These are phyloP conservation scores for Boletus rex-veris DNA, from an alignment of 768 basidiomycete genomes.

Conservation along the genomic window DNA sequence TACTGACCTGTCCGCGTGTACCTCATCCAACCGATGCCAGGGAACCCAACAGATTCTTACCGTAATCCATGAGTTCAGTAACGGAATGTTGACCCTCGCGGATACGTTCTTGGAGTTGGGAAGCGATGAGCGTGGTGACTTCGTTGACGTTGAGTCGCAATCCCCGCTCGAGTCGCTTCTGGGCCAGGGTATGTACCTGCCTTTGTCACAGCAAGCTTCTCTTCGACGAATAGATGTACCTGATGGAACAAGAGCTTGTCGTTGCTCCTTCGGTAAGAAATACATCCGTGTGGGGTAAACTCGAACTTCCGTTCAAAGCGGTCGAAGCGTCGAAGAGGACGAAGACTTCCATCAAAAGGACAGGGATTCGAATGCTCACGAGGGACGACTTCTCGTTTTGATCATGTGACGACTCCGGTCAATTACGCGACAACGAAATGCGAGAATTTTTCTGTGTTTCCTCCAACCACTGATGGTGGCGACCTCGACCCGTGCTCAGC, in stretches of 20 bases:
- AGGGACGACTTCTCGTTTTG: slow-evolving; percentile 1
- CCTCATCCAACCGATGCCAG: slow-evolving; percentile 80
- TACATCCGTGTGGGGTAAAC: slow-evolving; percentile 45
- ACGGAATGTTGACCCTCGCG: slow-evolving; percentile 87
- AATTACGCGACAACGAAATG: slow-evolving; percentile 4
- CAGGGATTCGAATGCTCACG: not conserved
- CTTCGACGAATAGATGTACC: slow-evolving; percentile 27
- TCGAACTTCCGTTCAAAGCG: not conserved
- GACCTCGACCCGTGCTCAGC: not conserved
- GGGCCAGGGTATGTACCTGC: slow-evolving; percentile 76
- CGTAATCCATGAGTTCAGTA: slow-evolving; percentile 88
- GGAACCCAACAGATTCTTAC: slow-evolving; percentile 84
- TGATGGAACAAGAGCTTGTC: slow-evolving; percentile 76
- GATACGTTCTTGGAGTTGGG: slow-evolving; percentile 91
- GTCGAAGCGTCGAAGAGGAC: not conserved
- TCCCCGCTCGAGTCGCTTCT: slow-evolving; percentile 94
- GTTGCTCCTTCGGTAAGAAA: slow-evolving; percentile 66
- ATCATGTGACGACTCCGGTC: slow-evolving; percentile 9
- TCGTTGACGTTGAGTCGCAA: slow-evolving; percentile 83
- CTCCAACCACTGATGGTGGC: slow-evolving; percentile 2
- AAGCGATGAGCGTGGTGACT: slow-evolving; percentile 84
- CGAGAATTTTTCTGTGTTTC: not conserved
- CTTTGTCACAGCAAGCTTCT: slow-evolving; percentile 34
- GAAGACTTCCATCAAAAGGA: no score
- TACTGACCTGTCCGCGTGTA: slow-evolving; percentile 87